Evolutionary conservation across 805 yeast genomes (phyloP), one percentile per base, ranked within the genome.

Genomic region (Wickerhamiella lipophila): DNA sequence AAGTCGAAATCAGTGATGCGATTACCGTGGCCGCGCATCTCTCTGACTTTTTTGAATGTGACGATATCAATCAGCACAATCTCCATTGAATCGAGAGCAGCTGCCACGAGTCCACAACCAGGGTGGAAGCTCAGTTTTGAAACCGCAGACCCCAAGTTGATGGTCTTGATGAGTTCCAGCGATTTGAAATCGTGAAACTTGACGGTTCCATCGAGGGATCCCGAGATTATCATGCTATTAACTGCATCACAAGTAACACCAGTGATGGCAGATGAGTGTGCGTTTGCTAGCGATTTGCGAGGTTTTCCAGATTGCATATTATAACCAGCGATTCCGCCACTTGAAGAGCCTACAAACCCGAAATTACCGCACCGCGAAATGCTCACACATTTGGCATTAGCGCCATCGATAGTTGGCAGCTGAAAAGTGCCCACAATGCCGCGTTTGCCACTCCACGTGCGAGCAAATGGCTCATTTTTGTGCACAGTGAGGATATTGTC

Each of bases 351-450:
- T 18, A 94, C 81, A 35, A 89, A 67, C 1, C 83, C 96, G 64
- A 94, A 92, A 64, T 94, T 94, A 34, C 98, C 98, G 72, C 99
- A 92, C 50, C 79, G 83, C 0, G 96, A 83, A 19, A 89, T 76
- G 16, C 83, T 74, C 7, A 86, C 89, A 26, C 83, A 64, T 60
- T 81, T 83, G 7, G 79, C 94, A 8, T 74, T 59, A 1, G 89
- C 86, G 4, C 74, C 78, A 64, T 92, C 97, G n/a, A 76, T 75
- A 1, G 96, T 83, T 2, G 69, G 63, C 32, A 94, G 68, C 32
- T 69, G 70, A 71, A 80, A 76, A 51, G 81, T 75, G 19, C 96
- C 96, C 3, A 87, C 77, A 59, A 87, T 78, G 54, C 83, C 88
- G 52, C 74, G 75, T 54, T 75, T 76, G 6, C 86, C 77, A 59